Percentiles rank a stretch among this genome's conserved stretches.
Evolutionary conservation across 768 basidiomycete genomes (phyloP).

Genomic region (Agrocybe praecox): DNA sequence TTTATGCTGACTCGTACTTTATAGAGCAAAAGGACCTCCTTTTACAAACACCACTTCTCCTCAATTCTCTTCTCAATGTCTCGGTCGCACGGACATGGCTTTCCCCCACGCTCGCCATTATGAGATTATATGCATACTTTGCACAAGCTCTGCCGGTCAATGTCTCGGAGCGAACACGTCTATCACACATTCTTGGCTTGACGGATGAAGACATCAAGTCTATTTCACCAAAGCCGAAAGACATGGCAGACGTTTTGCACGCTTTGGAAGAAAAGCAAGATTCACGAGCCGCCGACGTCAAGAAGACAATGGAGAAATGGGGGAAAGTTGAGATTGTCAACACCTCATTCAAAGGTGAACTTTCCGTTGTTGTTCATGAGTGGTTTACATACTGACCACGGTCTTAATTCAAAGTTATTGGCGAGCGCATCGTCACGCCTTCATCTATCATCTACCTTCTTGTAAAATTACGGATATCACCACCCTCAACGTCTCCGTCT

Average conservation of each 20-base stretch:
- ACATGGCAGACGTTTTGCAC: conserved; percentile 47
- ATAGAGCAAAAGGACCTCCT: conserved; percentile 75
- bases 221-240: conserved; percentile 36
- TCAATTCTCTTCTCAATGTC: conserved; percentile 83
- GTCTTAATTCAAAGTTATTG: conserved; percentile 63
- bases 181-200: conserved; percentile 83
- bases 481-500: conserved; percentile 41
- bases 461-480: conserved; percentile 77
- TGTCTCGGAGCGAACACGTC: conserved; percentile 44
- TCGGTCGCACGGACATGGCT: conserved; percentile 90
- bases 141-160: conserved; percentile 77
- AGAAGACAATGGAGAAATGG: conserved; percentile 71
- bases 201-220: conserved; percentile 49
- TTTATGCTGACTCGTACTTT: not conserved
- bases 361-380: not conserved
- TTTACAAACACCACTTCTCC: conserved; percentile 68
- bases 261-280: conserved; percentile 57
- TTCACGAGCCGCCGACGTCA: conserved; percentile 49
- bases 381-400: not conserved
- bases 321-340: conserved; percentile 78
- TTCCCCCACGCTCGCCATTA: conserved; percentile 69
- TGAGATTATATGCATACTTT: conserved; percentile 84
- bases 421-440: conserved; percentile 86
- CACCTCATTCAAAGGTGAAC: conserved; percentile 81
- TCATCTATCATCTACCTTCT: conserved; percentile 86